A percentile compares a stretch with the other conserved stretches of the same genome.
Evolutionary conservation across 2,329 filamentous ascomycete genomes (phyloP).

Genomic region (Cryphonectria naterciae): DNA sequence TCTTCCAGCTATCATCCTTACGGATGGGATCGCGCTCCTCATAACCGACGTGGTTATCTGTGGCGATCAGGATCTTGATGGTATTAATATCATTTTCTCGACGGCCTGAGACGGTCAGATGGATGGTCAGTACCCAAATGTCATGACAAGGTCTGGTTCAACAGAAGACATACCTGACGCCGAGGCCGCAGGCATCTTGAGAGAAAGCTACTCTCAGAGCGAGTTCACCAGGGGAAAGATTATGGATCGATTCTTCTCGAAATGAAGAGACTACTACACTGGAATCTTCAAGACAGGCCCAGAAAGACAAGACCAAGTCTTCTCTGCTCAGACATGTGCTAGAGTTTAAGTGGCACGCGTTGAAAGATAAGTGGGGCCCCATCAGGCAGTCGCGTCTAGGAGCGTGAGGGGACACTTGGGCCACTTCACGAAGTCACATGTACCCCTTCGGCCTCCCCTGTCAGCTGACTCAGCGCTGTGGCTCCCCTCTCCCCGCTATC

Average conservation of each 20-base stretch:
- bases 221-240: neutral
- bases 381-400: slow-evolving; percentile 16
- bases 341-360: slow-evolving; percentile 20
- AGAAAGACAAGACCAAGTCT: neutral
- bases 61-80: slow-evolving; percentile 91
- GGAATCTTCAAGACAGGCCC: neutral
- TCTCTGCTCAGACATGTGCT: neutral
- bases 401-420: neutral
- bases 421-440: slow-evolving; percentile 22
- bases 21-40: slow-evolving; percentile 90
- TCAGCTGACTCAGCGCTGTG: neutral
- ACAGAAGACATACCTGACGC: slow-evolving; percentile 32
- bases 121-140: neutral
- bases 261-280: neutral
- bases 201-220: neutral
- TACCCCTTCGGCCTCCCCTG: neutral
- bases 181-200: slow-evolving; percentile 33
- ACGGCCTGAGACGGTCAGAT: neutral
- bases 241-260: neutral
- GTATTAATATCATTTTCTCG: slow-evolving; percentile 82
- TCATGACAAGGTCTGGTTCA: neutral
- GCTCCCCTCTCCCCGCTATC: neutral
- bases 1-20: slow-evolving; percentile 96
- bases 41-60: slow-evolving; percentile 97
- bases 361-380: neutral